Percentiles rank a stretch among this genome's conserved stretches.
Conservation (phyloP, 371 early-diverging fungal genomes). For the Dinochytrium kinnereticum region DNA sequence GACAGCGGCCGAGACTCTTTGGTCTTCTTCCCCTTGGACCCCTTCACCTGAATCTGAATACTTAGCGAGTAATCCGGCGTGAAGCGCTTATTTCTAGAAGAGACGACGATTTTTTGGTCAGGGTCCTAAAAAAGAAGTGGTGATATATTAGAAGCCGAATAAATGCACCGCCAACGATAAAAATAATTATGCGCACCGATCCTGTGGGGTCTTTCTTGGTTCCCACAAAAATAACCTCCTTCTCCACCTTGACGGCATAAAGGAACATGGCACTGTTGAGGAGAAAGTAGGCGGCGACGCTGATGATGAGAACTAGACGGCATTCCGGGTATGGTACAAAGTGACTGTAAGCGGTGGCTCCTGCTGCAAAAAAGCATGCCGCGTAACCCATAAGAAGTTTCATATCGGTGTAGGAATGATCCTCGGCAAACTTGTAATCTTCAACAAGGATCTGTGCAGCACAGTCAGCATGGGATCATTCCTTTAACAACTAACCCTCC, state of each 20-base stretch:
- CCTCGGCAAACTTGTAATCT: constrained; percentile 57
- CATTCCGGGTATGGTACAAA: constrained; percentile 62
- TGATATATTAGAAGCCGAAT: constrained; percentile 1
- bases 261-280: constrained; percentile 41
- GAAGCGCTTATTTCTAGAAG: constrained; percentile 25
- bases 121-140: constrained; percentile 31
- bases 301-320: constrained; percentile 54
- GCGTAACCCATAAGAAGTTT: constrained; percentile 63
- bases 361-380: constrained; percentile 57
- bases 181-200: constrained; percentile 25
- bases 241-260: constrained; percentile 41
- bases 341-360: constrained; percentile 61
- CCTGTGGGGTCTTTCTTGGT: constrained; percentile 33
- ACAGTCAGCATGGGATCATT: background rate
- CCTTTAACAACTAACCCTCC: constrained; percentile 37
- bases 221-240: constrained; percentile 47
- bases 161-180: background rate
- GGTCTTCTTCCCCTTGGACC: constrained; percentile 15
- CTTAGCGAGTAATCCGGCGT: constrained; percentile 34
- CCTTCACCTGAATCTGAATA: constrained; percentile 6
- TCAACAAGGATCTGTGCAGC: constrained; percentile 52
- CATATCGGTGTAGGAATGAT: constrained; percentile 64
- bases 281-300: constrained; percentile 54
- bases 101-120: constrained; percentile 26
- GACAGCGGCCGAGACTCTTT: background rate